Percentiles rank a stretch among this genome's conserved stretches.
These are phyloP conservation scores for Jamesozyma lodderae DNA, from an alignment of 805 yeast species.

Conservation along the genomic window DNA sequence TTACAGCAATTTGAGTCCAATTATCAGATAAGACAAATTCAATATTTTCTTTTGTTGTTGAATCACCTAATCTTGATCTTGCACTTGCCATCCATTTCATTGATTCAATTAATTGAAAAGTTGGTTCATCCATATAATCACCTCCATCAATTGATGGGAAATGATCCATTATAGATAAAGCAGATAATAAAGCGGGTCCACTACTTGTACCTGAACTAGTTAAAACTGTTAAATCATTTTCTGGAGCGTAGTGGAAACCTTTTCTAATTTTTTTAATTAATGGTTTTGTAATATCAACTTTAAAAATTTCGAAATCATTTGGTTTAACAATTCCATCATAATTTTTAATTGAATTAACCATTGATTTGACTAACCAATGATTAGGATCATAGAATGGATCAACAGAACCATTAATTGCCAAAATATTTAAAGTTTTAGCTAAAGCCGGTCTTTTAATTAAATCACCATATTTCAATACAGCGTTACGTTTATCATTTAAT, in stretches of 20 bases:
- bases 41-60: constrained; percentile 19
- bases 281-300: constrained; percentile 38
- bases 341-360: constrained; percentile 41
- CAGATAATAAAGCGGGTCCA: constrained; percentile 75
- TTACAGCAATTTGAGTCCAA: constrained; percentile 49
- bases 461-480: constrained; percentile 49
- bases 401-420: constrained; percentile 71
- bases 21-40: constrained; percentile 37
- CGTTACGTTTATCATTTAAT: constrained; percentile 28
- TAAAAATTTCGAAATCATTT: constrained; percentile 60
- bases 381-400: constrained; percentile 77
- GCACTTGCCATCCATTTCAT: constrained; percentile 94
- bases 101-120: constrained; percentile 68
- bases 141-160: constrained; percentile 35
- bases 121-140: constrained; percentile 40
- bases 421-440: constrained; percentile 56
- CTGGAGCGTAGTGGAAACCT: constrained; percentile 26
- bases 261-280: constrained; percentile 16
- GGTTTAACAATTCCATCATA: constrained; percentile 60
- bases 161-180: constrained; percentile 53
- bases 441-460: constrained; percentile 46
- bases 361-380: constrained; percentile 58
- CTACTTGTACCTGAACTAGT: constrained; percentile 69
- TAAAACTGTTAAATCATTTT: constrained; percentile 38
- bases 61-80: constrained; percentile 80